Base-by-base conservation (phyloP, 169 alveolate genomes). In the Amoebophrya sp. region DNA sequence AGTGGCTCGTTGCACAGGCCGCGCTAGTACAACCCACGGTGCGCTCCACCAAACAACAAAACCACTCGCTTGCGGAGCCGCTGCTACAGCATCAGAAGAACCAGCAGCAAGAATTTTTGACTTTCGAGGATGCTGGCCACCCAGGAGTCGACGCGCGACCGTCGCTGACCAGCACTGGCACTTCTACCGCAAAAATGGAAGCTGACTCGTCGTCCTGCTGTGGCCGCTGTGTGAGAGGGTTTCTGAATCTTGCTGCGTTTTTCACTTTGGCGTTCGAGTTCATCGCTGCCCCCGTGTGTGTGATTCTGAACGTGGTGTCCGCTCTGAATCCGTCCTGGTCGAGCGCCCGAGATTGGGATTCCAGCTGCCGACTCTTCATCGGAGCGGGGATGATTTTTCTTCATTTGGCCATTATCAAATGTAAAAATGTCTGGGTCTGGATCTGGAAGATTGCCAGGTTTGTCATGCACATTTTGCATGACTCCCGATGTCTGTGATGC, bases 341-440 rank as follows among this genome's bases (percentile, higher is more conserved):
- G 32, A 29, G 33, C 35, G 23, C 88, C 32, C 88, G 39, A 32
- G 12, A 77, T 77, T 18, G 23, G 25, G 88, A 77, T n/a, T 12
- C 88, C 88, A 25, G 88, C 88, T 77, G 32, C 88, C 47, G 41
- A 23, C 53, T 83, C 0, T 83, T 83, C 53, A 14, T 83, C 0
- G 90, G 90, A 10, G 90, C 47, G 25, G 90, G 90, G 32, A 83
- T 83, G 90, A n/a, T 77, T 23, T 35, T 77, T 77, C 40, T 77
- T 0, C 89, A 0, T 3, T 33, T 35, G 23, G 23, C 77, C 23
- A n/a, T n/a, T n/a, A n/a, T n/a, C n/a, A n/a, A n/a, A n/a, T n/a
- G n/a, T n/a, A n/a, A n/a, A n/a, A n/a, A n/a, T n/a, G n/a, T n/a
- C n/a, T n/a, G n/a, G n/a, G n/a, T n/a, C n/a, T n/a, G n/a, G n/a